Percentiles rank a stretch among this genome's conserved stretches.
These are phyloP conservation scores for Inga leiocalycina DNA, from an alignment of 306 rosid species.

Conservation along the genomic window DNA sequence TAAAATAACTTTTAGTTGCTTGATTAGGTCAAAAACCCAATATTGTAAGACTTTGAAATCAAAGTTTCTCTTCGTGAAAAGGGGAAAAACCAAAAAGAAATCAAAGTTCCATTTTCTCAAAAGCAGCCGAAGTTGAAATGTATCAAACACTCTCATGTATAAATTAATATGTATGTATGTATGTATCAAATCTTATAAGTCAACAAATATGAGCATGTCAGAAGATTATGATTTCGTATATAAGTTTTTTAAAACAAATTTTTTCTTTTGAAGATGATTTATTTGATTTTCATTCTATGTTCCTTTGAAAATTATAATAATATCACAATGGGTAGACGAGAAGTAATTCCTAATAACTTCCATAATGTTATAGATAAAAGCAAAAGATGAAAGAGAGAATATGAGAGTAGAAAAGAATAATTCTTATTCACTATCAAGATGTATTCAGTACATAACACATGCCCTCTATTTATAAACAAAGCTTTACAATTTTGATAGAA, in stretches of 20 bases:
- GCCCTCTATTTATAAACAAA: too few relatives aligned
- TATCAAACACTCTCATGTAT: neutral
- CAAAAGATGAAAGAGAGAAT: too few relatives aligned
- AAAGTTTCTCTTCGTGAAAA: neutral
- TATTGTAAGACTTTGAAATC: neutral
- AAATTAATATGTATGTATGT: neutral
- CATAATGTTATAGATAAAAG: too few relatives aligned
- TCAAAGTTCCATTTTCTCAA: neutral
- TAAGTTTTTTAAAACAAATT: neutral
- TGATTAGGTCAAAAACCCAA: neutral
- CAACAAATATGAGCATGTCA: neutral
- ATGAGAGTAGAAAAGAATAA: too few relatives aligned
- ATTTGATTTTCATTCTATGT: neutral
- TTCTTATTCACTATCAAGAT: too few relatives aligned
- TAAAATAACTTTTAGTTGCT: neutral
- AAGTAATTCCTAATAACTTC: neutral
- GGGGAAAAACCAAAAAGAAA: neutral
- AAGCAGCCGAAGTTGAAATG: conserved; percentile 23
- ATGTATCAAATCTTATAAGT: neutral
- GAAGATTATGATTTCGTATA: neutral
- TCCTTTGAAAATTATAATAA: neutral
- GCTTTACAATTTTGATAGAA: too few relatives aligned
- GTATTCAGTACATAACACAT: too few relatives aligned
- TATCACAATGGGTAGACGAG: neutral
- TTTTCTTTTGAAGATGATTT: neutral